Evolutionary conservation across 1,139 yeast species (phyloP), one percentile per base, ranked within the genome.

Genomic region (Geotrichum australiense): DNA sequence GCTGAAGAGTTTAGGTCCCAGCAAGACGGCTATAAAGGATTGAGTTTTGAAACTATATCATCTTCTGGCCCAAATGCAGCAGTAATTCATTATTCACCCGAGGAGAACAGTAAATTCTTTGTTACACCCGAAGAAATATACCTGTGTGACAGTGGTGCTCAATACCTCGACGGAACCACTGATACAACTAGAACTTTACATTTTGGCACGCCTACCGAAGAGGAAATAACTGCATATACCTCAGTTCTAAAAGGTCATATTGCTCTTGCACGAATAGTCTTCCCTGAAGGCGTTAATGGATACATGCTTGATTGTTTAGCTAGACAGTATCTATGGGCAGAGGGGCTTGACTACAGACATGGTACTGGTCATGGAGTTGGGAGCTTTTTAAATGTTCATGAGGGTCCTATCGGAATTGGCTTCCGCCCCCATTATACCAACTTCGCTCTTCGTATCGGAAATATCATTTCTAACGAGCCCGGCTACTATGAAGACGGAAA

Each of bases 301-400:
- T 76, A 73, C 55, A 75, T 76, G 62, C 74, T 93, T 44, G 99
- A 93, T 59, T 71, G 80, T 2, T 69, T 89, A 45, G 98, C 98
- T 1, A 78, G 99, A 58, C 97, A 89, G 64, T 75, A 62, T 58
- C 69, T 93, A 53, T 91, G 98, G 98, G 65, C 72, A 29, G 63
- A 77, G 41, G 96, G 96, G 1, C 69, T 91, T 43, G 96, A 93
- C 63, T 93, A 91, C 63, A 78, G 82, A 42, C 99, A 93, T 61
- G 97, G 98, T 22, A 93, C 98, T 1, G 93, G 96, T 1, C 99
- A 93, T 62, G 98, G 98, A n/a, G 78, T 93, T 40, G 98, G 96
- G 3, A 71, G 94, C 0, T 91, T 70, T 58, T 73, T 93, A 50
- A 91, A 91, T 57, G 98, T 91, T 31, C 98, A 93, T 60, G 97